These are phyloP conservation scores for Cyanidium caldarium DNA, from an alignment of 23 red algal species.

Conservation along the genomic window DNA sequence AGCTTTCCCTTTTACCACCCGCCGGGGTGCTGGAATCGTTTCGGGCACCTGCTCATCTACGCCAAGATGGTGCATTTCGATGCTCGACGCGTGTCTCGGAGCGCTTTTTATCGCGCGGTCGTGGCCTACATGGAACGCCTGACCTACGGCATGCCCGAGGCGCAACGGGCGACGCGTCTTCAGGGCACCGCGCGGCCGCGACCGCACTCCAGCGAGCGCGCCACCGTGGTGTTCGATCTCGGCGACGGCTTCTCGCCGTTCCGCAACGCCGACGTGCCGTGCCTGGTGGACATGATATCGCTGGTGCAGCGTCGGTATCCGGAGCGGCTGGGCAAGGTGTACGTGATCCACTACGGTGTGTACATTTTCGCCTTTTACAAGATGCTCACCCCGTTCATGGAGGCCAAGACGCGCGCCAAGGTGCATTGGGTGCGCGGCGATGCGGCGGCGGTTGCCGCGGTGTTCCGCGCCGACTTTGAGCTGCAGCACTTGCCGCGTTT, in stretches of 20 bases:
- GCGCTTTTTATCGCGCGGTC: background rate
- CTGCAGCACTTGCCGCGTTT: background rate
- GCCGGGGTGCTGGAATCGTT: background rate
- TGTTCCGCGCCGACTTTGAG: background rate
- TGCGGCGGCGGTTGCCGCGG: background rate
- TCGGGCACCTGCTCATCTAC: background rate
- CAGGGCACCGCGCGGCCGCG: background rate
- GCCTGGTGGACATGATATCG: background rate
- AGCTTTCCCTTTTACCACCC: background rate
- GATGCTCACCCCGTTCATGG: background rate
- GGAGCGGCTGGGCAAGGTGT: background rate
- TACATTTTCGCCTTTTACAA: background rate
- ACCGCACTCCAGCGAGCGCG: background rate
- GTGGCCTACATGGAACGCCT: background rate
- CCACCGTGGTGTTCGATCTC: slow-evolving; percentile 1
- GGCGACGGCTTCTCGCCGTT: background rate
- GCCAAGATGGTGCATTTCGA: background rate
- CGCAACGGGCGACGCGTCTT: background rate
- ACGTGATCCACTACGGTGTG: background rate
- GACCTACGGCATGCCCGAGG: background rate
- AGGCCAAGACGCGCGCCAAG: background rate
- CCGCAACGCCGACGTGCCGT: background rate
- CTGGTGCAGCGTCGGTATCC: background rate
- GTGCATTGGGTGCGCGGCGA: background rate
- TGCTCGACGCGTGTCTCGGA: background rate